Conservation (phyloP, 2,329 filamentous ascomycete species). For the Xylaria sp. region DNA sequence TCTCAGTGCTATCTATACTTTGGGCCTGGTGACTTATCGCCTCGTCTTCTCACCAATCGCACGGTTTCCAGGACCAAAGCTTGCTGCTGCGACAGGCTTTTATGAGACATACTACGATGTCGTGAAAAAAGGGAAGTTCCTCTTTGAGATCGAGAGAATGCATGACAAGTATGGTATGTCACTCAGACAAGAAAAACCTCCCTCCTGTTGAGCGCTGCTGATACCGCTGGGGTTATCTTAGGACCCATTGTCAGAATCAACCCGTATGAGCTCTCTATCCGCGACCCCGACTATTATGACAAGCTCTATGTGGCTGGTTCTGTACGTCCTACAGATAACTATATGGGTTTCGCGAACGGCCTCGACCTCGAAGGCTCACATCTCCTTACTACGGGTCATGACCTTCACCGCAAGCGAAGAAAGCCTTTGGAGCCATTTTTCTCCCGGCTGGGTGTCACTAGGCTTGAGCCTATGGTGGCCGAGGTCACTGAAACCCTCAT, state of each 20-base stretch:
- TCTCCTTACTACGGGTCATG: neutral
- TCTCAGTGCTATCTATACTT: neutral
- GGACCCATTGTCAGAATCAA: conserved; percentile 24
- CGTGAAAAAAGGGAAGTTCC: conserved; percentile 7
- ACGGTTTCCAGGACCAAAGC: neutral
- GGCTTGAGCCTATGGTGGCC: neutral
- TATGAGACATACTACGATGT: conserved; percentile 12
- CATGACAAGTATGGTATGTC: neutral
- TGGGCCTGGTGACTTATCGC: neutral
- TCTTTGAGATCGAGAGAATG: neutral
- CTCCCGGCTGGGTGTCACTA: neutral
- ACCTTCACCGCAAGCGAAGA: neutral
- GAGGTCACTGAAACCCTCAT: neutral
- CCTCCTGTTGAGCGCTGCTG: too few relatives aligned
- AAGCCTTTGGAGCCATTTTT: neutral
- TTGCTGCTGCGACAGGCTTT: neutral
- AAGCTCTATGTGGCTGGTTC: conserved; percentile 5
- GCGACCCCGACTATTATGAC: conserved; percentile 21
- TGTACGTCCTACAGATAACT: neutral
- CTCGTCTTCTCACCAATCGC: conserved; percentile 1
- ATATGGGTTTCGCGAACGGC: neutral
- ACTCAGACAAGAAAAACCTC: too few relatives aligned
- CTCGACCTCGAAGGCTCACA: neutral
- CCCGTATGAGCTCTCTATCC: conserved; percentile 23
- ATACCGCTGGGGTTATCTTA: neutral